A percentile compares a stretch with the other conserved stretches of the same genome.
phyloP scores from a whole-genome alignment of 1,139 yeast species.

The Saccharomyces hybrid region DNA sequence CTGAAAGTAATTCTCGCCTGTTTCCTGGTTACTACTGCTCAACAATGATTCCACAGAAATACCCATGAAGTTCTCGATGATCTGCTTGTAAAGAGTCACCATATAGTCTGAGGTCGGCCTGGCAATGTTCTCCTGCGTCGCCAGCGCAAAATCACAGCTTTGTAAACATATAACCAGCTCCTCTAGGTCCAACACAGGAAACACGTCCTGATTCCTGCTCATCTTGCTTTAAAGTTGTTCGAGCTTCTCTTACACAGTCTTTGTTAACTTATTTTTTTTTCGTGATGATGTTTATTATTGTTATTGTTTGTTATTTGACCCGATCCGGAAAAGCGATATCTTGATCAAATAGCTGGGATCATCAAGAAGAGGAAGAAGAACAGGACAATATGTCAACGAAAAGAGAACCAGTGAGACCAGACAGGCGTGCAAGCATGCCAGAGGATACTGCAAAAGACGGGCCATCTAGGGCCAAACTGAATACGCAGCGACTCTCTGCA shows the following conservation, averaged over 20 bases:
- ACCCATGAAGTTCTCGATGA: constrained; percentile 63
- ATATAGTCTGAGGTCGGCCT: constrained; percentile 64
- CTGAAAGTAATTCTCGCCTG: constrained; percentile 14
- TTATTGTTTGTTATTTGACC: not conserved
- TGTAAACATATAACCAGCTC: constrained; percentile 59
- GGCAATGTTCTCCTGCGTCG: constrained; percentile 53
- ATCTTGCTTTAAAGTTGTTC: constrained; percentile 5
- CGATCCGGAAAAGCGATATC: not conserved
- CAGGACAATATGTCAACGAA: not conserved
- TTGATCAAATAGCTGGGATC: not conserved
- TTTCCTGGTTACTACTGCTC: not conserved
- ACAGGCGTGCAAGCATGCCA: not conserved
- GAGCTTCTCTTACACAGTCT: not conserved
- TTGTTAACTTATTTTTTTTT: not conserved
- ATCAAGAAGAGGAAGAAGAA: not conserved
- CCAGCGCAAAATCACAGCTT: constrained; percentile 51
- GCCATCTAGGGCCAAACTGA: constrained; percentile 3
- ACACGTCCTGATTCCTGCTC: constrained; percentile 33
- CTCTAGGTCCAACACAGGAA: constrained; percentile 59
- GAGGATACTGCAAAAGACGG: not conserved
- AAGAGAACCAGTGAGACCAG: not conserved
- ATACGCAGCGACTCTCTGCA: constrained; percentile 25
- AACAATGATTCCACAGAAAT: constrained; percentile 44
- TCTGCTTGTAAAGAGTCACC: constrained; percentile 57
- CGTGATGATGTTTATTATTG: not conserved